A percentile compares a stretch with the other conserved stretches of the same genome.
Evolutionary conservation across 1,139 yeast species (phyloP).

Genomic region (Blastobotrys capitulatus): DNA sequence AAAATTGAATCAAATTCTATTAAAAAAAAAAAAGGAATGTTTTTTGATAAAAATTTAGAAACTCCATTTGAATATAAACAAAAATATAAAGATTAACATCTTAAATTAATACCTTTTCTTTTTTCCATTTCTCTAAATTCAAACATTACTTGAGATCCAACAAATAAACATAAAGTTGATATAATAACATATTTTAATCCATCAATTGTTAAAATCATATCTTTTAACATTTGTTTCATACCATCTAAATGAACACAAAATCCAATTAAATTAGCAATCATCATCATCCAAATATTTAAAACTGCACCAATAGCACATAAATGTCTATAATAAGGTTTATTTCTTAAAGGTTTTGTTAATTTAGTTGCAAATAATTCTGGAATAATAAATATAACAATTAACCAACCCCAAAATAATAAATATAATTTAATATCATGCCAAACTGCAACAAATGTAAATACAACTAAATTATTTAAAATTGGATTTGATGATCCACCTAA

Average conservation of each 20-base stretch:
- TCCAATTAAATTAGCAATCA: constrained; percentile 92
- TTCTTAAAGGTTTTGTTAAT: constrained; percentile 20
- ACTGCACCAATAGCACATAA: constrained; percentile 86
- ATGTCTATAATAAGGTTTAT: constrained; percentile 51
- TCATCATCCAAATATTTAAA: constrained; percentile 93
- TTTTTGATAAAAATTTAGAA: constrained; percentile 55
- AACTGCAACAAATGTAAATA: constrained; percentile 93
- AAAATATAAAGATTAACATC: constrained; percentile 47
- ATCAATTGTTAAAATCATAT: constrained; percentile 62
- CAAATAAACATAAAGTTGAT: constrained; percentile 65
- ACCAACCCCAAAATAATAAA: constrained; percentile 93
- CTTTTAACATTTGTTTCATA: constrained; percentile 54
- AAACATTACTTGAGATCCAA: constrained; percentile 91
- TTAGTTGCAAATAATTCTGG: constrained; percentile 75
- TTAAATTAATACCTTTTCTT: constrained; percentile 73
- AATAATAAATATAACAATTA: constrained; percentile 76
- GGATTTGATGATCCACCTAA: constrained; percentile 73
- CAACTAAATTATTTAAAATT: constrained; percentile 69
- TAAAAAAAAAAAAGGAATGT: constrained; percentile 56
- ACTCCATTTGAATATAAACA: constrained; percentile 77
- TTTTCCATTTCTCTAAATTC: constrained; percentile 83
- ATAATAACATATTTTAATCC: constrained; percentile 62
- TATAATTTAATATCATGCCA: constrained; percentile 97
- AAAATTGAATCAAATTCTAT: constrained; percentile 57
- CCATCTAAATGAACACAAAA: constrained; percentile 93